These are phyloP conservation scores for Knoxia roxburghii DNA, from an alignment of 257 asterid species.

Conservation along the genomic window DNA sequence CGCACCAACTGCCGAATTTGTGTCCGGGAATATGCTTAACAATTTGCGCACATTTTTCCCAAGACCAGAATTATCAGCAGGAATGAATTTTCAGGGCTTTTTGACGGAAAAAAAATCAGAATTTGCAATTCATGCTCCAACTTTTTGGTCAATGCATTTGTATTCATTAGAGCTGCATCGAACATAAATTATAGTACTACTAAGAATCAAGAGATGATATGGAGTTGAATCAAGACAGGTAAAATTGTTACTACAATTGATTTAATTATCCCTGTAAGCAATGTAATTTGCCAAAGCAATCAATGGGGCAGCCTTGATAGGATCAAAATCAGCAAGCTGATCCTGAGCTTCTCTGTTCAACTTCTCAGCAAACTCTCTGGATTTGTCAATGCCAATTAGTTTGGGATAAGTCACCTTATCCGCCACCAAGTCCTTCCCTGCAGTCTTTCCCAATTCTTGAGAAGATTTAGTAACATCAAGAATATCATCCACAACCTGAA, in stretches of 20 bases:
- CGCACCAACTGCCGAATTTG: background rate
- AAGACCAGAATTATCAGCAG: background rate
- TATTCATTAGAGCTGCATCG: background rate
- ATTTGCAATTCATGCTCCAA: no score
- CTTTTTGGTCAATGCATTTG: no score
- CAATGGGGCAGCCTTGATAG: slow-evolving; percentile 40
- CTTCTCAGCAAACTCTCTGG: slow-evolving; percentile 52
- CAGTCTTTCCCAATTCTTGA: slow-evolving; percentile 53
- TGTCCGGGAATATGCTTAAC: no score
- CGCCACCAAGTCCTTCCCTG: slow-evolving; percentile 57
- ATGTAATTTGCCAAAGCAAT: slow-evolving; percentile 53
- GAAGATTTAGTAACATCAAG: slow-evolving; percentile 61
- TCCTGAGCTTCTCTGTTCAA: slow-evolving; percentile 48
- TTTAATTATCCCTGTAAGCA: slow-evolving; percentile 48
- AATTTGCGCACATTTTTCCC: background rate
- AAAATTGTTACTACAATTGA: background rate
- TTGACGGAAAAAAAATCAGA: background rate
- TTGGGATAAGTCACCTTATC: slow-evolving; percentile 59
- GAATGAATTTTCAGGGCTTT: background rate
- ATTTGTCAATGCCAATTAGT: slow-evolving; percentile 47
- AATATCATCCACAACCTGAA: slow-evolving; percentile 58
- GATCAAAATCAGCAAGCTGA: slow-evolving; percentile 46
- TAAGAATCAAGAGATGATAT: background rate
- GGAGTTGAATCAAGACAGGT: background rate
- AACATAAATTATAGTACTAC: background rate